Base-by-base conservation (phyloP, 1,284 basidiomycete species). In the Cryptococcus hybrid region DNA sequence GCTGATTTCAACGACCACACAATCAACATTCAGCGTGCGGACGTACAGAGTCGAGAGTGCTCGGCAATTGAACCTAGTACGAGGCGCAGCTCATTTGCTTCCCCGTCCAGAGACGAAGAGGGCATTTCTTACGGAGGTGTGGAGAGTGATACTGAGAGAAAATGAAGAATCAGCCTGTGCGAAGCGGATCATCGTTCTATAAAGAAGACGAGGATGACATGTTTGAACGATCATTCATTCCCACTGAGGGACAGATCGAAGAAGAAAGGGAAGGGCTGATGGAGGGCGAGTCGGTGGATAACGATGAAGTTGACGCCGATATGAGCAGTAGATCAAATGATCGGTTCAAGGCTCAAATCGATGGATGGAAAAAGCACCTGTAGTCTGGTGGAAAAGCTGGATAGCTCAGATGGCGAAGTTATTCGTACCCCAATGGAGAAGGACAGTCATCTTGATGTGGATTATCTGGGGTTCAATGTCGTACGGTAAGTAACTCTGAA, bases 401-500 rank as follows among this genome's bases (percentile, higher is more conserved):
- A 75, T 83, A 60, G 84, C 84, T 60, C 84, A 90, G 39, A 81
- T 96, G 43, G 80, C 78, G 61, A 84, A 89, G 80, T 86, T 97
- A 30, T 83, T 97, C 39, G 80, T 84, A 12, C 87, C 88, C 0
- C 84, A 91, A 70, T 96, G 93, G 92, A 75, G 86, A 50, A 79
- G 82, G 61, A 94, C 89, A 51, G 93, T 93, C 24, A 50, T 92
- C 51, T 79, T 96, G 51, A 86, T 95, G 57, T 95, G 92, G 91
- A 80, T 80, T 3, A 82, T 84, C 18, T 97, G 93, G 93, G 86
- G 84, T 56, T 78, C 84, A 0, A 89, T 91, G 86, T 83, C 88
- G 1, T 80, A 93, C 36, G 88, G 89, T 90, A 61, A 59, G 87
- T 77, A 24, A 18, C 18, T 18, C 18, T 18, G 18, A 18, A 18